Percentiles rank a stretch among this genome's conserved stretches.
These are phyloP conservation scores for Fomes fomentarius DNA, from an alignment of 1,284 basidiomycete species.

Conservation along the genomic window DNA sequence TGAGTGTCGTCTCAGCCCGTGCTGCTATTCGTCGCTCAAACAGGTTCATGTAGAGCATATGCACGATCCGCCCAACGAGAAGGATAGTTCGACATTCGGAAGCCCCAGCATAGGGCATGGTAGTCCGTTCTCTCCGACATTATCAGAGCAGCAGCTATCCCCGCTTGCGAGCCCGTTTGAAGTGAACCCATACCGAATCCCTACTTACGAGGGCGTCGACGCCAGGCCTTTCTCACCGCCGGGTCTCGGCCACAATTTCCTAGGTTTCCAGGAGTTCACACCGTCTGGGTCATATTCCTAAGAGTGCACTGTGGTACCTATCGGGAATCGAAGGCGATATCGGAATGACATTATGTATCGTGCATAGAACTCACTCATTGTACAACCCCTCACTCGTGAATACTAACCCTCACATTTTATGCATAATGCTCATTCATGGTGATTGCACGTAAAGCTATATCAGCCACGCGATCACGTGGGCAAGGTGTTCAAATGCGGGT, in stretches of 20 bases:
- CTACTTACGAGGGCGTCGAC: slow-evolving; percentile 22
- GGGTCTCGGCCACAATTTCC: slow-evolving; percentile 15
- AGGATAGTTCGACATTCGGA: slow-evolving; percentile 5
- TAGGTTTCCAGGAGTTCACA: slow-evolving; percentile 20
- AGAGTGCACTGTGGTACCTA: too few species aligned
- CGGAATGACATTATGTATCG: too few species aligned
- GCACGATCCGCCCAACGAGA: slow-evolving; percentile 18
- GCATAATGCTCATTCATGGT: too few species aligned
- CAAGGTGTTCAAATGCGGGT: neutral
- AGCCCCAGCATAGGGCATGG: slow-evolving; percentile 7
- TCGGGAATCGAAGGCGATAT: too few species aligned
- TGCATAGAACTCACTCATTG: too few species aligned
- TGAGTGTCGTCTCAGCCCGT: slow-evolving; percentile 23
- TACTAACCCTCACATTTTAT: too few species aligned
- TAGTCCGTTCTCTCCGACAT: slow-evolving; percentile 9
- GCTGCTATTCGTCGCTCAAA: neutral
- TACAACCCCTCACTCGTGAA: too few species aligned
- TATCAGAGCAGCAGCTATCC: slow-evolving; percentile 17
- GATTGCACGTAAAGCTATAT: too few species aligned
- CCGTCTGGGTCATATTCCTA: slow-evolving; percentile 9
- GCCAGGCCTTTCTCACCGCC: slow-evolving; percentile 23
- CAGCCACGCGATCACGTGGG: slow-evolving; percentile 16
- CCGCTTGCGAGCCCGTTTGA: slow-evolving; percentile 20
- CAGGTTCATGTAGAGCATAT: slow-evolving; percentile 18
- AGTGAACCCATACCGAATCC: slow-evolving; percentile 14